A percentile compares a stretch with the other conserved stretches of the same genome.
These are phyloP conservation scores for Candolleomyces efflorescens DNA, from an alignment of 768 basidiomycete genomes.

Conservation along the genomic window DNA sequence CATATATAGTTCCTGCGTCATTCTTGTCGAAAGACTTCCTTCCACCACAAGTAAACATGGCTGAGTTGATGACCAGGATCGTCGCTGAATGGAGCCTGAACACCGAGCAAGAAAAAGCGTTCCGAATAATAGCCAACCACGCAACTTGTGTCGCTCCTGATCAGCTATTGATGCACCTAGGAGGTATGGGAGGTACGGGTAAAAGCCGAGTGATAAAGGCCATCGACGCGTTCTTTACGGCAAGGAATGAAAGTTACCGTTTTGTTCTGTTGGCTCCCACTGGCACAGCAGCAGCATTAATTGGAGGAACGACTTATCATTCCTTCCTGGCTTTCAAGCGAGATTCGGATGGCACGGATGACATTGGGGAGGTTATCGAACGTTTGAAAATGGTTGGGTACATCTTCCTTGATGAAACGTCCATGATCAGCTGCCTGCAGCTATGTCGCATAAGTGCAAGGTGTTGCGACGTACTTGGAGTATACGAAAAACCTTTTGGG, in stretches of 20 bases:
- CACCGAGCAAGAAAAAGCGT: constrained; percentile 1
- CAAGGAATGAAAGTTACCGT: background rate
- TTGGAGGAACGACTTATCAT: constrained; percentile 23
- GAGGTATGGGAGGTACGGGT: background rate
- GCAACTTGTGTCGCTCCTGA: background rate
- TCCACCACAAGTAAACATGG: background rate
- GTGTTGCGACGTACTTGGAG: constrained; percentile 15
- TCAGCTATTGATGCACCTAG: background rate
- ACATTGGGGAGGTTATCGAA: background rate
- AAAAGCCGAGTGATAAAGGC: background rate
- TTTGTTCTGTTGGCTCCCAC: constrained; percentile 12
- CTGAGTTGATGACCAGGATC: background rate
- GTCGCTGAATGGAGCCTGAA: background rate
- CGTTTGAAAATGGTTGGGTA: constrained; percentile 26
- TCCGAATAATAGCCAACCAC: constrained; percentile 1
- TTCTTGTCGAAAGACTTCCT: background rate
- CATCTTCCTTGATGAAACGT: constrained; percentile 38
- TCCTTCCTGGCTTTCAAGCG: constrained; percentile 14
- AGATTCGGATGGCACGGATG: background rate
- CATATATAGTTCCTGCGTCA: background rate
- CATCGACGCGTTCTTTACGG: constrained; percentile 24
- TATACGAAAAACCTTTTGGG: constrained; percentile 24
- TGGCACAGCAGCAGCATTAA: constrained; percentile 17
- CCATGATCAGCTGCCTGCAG: constrained; percentile 32
- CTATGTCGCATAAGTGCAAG: constrained; percentile 22